Evolutionary conservation across 2,329 filamentous ascomycete species (phyloP), one percentile per base, ranked within the genome.

Genomic region (Cordyceps farinosa): DNA sequence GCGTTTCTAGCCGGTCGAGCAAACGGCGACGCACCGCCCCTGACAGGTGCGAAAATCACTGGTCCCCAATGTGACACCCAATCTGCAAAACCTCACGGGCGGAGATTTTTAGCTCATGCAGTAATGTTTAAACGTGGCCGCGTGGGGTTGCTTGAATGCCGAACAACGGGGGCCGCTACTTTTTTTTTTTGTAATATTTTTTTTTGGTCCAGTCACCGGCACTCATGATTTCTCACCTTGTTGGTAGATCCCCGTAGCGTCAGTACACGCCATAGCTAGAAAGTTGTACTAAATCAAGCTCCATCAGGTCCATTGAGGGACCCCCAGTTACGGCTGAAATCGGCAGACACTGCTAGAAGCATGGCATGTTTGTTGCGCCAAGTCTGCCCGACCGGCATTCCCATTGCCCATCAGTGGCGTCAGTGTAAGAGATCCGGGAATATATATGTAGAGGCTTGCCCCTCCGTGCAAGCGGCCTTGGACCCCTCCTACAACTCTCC

Each of bases 381-480:
- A 36, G 45, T n/a, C 36, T 53, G 22, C 11, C 29, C 59, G 50
- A 38, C 38, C 38, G 50, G 59, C 50, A 47, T 54, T 61, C 50
- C 29, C 42, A 47, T 47, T 61, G 59, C 47, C 50, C 38, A 54
- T 47, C 57, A 30, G 57, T 52, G 50, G 59, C 57, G 30, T 47
- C 59, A 29, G 17, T 54, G 40, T 32, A 47, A 47, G 59, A 54
- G 59, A 32, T 54, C 30, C 38, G n/a, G 27, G 22, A 47, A 61
- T 61, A 61, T 61, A 61, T 61, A 61, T 54, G 59, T 61, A 54
- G n/a, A 47, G 40, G n/a, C 50, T 53, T 61, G 50, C 59, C 59
- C 59, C 59, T 61, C 59, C 59, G 45, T 54, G 40, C 40, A 55
- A 29, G 40, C 40, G n/a, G 38, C 34, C 7, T n/a, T 47, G 40